Base-by-base conservation (phyloP, 352 stramenopile genomes). In the Phytophthora pini region DNA sequence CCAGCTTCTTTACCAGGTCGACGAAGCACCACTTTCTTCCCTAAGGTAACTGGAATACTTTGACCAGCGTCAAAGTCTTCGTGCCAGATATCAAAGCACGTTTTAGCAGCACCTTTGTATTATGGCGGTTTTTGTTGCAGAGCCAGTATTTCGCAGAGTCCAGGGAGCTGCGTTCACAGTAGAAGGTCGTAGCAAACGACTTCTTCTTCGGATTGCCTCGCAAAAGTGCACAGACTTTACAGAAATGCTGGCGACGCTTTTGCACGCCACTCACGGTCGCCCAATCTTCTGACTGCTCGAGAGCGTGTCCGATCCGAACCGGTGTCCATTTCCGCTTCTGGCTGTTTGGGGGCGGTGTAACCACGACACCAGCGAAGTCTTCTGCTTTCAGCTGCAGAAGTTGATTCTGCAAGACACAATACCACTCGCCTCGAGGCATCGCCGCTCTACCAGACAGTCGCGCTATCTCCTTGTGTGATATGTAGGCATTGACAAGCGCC, bases 201-300 rank as follows among this genome's bases (percentile, higher is more conserved):
- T 48, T 26, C 20, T 48, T 48, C 20, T 29, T 26, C 26, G 17
- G 1, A 8, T 9, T 32, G 2, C 0, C 31, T 4, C 43, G 22
- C 22, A 49, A 12, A 1, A 34, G 22, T 3, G 39, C 39, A 11
- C 39, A 41, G 2, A 41, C 36, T 10, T 41, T 41, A 41, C 36
- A 41, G 1, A 8, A 41, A 5, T 12, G 10, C 12, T 41, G 36
- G 1, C 36, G 36, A 1, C 36, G 36, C 36, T 41, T 41, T 17
- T 41, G 36, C 1, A 41, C 12, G 10, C 36, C 15, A 9, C 36
- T 41, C 1, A 41, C 36, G 1, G 36, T 41, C 12, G 4, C 39
- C 39, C n/a, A 45, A 5, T 45, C 39, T 45, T 45, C 39, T 5
- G 39, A 45, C n/a, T 45, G 39, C 39, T 45, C 39, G n/a, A 20